A percentile compares a stretch with the other conserved stretches of the same genome.
Conservation (phyloP, 352 stramenopile species). For the Phytophthora agathidicida region DNA sequence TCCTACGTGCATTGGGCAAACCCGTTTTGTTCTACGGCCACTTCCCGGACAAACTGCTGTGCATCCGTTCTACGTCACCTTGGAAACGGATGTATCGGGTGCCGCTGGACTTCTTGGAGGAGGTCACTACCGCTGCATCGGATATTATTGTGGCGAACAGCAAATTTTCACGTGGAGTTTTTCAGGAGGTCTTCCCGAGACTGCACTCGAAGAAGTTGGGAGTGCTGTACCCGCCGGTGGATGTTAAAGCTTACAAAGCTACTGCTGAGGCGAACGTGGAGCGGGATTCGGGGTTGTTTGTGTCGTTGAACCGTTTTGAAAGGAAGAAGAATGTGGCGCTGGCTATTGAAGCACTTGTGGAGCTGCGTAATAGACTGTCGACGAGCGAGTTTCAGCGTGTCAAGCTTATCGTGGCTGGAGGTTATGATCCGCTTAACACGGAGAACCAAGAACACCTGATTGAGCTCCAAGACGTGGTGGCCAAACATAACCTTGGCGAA, state of each 20-base stretch:
- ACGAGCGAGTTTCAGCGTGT: slow-evolving; percentile 52
- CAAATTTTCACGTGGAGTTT: slow-evolving; percentile 93
- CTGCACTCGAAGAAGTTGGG: slow-evolving; percentile 62
- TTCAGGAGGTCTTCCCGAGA: slow-evolving; percentile 88
- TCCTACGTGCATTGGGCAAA: slow-evolving; percentile 72
- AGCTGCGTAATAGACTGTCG: slow-evolving; percentile 51
- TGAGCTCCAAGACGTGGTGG: slow-evolving; percentile 88
- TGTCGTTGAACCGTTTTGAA: slow-evolving; percentile 99
- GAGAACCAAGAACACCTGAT: slow-evolving; percentile 97
- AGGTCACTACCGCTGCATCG: slow-evolving; percentile 92
- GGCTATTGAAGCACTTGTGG: slow-evolving; percentile 80
- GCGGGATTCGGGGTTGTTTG: slow-evolving; percentile 73
- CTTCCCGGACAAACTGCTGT: slow-evolving; percentile 98
- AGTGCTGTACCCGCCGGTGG: slow-evolving; percentile 96
- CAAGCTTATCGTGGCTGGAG: slow-evolving; percentile 94
- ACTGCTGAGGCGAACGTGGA: slow-evolving; percentile 35
- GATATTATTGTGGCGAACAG: slow-evolving; percentile 97
- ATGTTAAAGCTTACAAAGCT: slow-evolving; percentile 73
- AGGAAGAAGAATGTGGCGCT: slow-evolving; percentile 98
- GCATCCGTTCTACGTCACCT: slow-evolving; percentile 51
- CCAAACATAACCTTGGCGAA: slow-evolving; percentile 47
- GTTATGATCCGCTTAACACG: slow-evolving; percentile 94
- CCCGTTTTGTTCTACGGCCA: slow-evolving; percentile 99
- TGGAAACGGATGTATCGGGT: slow-evolving; percentile 91
- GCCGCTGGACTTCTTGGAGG: slow-evolving; percentile 94